Percentiles rank a stretch among this genome's conserved stretches.
Evolutionary conservation across 768 basidiomycete species (phyloP).

Genomic region (Psilocybe sp.): DNA sequence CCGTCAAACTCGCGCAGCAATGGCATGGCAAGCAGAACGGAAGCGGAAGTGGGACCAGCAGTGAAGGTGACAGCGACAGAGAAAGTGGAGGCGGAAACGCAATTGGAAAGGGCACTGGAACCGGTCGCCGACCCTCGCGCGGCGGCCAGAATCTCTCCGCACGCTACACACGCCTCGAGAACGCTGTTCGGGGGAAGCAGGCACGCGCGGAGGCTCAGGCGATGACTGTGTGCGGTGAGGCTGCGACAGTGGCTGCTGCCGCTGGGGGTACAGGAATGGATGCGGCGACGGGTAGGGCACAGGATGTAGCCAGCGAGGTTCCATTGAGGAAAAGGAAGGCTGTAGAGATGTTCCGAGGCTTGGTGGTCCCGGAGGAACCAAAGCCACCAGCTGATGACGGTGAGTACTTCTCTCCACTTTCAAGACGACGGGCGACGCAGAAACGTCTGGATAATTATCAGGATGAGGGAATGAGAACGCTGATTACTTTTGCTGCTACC

Average conservation of each 20-base stretch:
- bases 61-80: no score
- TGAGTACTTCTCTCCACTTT: conserved; percentile 24
- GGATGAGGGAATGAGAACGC: no score
- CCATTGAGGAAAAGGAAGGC: conserved; percentile 4
- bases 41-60: no score
- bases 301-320: no score
- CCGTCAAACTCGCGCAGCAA: no score
- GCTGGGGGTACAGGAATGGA: neutral
- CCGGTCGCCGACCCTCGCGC: conserved; percentile 18
- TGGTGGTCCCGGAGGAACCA: conserved; percentile 61
- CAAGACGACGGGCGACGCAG: neutral
- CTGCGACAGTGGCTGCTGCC: conserved; percentile 5
- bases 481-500: neutral
- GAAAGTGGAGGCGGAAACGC: no score
- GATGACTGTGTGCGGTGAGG: neutral
- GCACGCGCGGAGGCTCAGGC: conserved; percentile 23
- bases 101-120: neutral
- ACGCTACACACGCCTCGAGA: conserved; percentile 56
- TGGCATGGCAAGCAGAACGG: no score
- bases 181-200: conserved; percentile 43
- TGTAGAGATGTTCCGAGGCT: conserved; percentile 43
- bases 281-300: no score
- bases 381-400: conserved; percentile 66
- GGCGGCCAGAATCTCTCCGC: conserved; percentile 62
- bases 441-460: neutral